Conservation (phyloP, 2,329 filamentous ascomycete species). For the Alternaria sp. region DNA sequence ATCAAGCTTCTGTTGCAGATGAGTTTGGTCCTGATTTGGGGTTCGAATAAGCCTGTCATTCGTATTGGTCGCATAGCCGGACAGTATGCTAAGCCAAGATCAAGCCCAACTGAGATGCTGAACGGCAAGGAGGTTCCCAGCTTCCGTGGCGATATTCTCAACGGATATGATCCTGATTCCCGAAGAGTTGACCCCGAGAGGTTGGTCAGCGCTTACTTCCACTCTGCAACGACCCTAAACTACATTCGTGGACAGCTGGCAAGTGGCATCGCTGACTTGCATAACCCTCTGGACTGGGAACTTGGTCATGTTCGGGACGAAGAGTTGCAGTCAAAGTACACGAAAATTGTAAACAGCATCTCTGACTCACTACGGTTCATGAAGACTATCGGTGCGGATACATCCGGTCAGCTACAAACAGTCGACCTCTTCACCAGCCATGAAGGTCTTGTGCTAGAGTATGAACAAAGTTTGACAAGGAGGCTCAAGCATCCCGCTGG, state of each 20-base stretch:
- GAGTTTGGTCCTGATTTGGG: constrained; percentile 95
- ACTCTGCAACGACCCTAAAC: constrained; percentile 93
- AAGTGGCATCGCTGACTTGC: constrained; percentile 91
- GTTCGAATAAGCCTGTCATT: constrained; percentile 80
- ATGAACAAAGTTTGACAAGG: constrained; percentile 88
- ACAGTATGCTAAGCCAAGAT: constrained; percentile 95
- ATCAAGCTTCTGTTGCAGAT: constrained; percentile 97
- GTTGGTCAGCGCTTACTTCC: constrained; percentile 91
- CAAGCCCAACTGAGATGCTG: constrained; percentile 83
- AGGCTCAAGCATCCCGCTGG: constrained; percentile 71
- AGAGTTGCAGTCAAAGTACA: constrained; percentile 84
- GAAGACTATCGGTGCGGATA: constrained; percentile 89
- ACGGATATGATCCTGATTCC: constrained; percentile 81
- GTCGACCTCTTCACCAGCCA: constrained; percentile 96
- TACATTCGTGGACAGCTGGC: constrained; percentile 85
- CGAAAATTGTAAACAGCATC: constrained; percentile 82
- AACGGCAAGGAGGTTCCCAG: constrained; percentile 83
- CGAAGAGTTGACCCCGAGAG: constrained; percentile 82
- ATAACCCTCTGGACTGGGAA: constrained; percentile 93
- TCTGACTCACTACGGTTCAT: constrained; percentile 94
- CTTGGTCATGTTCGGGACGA: constrained; percentile 90
- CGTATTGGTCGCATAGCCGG: constrained; percentile 96
- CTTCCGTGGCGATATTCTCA: constrained; percentile 95
- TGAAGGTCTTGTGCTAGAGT: constrained; percentile 91
- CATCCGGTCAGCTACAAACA: constrained; percentile 82